phyloP scores from a whole-genome alignment of 108 stramenopile species.

The Epipyxis sp. region DNA sequence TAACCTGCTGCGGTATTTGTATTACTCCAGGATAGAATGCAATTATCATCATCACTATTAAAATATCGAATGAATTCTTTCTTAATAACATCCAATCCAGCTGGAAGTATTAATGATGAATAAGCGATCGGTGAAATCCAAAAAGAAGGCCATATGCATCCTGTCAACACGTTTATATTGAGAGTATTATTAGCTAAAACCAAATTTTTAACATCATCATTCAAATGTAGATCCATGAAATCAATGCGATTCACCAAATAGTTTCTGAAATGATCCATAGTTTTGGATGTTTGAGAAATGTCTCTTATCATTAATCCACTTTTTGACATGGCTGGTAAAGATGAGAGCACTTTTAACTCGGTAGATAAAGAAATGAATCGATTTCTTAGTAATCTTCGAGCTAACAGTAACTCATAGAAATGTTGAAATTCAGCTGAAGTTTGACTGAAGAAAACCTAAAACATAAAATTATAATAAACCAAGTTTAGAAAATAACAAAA shows the following conservation, averaged over 20 bases:
- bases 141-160: neutral
- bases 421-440: neutral
- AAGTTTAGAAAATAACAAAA: too few relatives aligned
- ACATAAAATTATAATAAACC: too few relatives aligned
- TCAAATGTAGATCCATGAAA: neutral
- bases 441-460: neutral
- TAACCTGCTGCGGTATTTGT: neutral
- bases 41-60: too few relatives aligned
- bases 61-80: neutral
- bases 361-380: neutral
- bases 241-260: neutral
- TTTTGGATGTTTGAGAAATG: neutral
- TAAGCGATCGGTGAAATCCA: neutral
- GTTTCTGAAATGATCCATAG: neutral
- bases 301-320: neutral
- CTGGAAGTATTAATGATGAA: neutral
- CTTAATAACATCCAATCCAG: neutral
- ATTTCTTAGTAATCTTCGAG: neutral
- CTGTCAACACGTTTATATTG: neutral
- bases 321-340: neutral
- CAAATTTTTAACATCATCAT: neutral
- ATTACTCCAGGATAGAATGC: neutral
- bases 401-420: constrained; percentile 5
- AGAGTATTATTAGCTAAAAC: neutral
- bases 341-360: neutral